phyloP scores from a whole-genome alignment of 257 asterid species.

The Solanum ahanhuiri region DNA sequence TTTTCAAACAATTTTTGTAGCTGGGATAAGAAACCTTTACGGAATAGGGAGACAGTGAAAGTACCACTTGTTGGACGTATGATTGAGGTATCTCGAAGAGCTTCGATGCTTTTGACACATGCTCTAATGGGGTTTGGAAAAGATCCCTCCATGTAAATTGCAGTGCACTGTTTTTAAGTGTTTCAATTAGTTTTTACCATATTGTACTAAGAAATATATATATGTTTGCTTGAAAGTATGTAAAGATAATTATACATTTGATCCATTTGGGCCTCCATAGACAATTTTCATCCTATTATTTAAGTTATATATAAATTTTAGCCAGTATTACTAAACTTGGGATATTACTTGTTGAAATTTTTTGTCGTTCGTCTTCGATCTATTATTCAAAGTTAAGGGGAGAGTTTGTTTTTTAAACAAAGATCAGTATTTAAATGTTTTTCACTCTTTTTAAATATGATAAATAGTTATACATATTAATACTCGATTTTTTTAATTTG shows the following conservation, averaged over 20 bases:
- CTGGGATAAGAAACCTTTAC: constrained; percentile 81
- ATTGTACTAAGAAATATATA: background rate
- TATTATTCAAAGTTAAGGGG: too few species aligned
- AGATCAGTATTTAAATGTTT: too few species aligned
- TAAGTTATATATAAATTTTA: too few species aligned
- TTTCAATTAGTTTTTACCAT: background rate
- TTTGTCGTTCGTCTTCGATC: too few species aligned
- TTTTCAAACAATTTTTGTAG: constrained; percentile 16
- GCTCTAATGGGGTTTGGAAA: constrained; percentile 75
- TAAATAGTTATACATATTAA: too few species aligned
- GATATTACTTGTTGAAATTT: background rate
- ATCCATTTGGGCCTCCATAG: background rate
- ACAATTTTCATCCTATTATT: background rate
- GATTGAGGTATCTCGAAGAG: constrained; percentile 39
- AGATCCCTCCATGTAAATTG: constrained; percentile 31
- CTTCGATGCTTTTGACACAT: constrained; percentile 69
- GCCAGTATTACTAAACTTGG: background rate
- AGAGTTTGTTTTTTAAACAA: too few species aligned
- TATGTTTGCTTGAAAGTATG: background rate
- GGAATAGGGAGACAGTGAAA: constrained; percentile 51
- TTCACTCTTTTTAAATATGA: too few species aligned
- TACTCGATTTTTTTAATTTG: background rate
- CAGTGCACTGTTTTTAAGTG: background rate
- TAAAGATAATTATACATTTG: background rate
- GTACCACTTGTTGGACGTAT: constrained; percentile 51